Evolutionary conservation across 805 yeast species (phyloP).

Genomic region (Limtongia smithiae): DNA sequence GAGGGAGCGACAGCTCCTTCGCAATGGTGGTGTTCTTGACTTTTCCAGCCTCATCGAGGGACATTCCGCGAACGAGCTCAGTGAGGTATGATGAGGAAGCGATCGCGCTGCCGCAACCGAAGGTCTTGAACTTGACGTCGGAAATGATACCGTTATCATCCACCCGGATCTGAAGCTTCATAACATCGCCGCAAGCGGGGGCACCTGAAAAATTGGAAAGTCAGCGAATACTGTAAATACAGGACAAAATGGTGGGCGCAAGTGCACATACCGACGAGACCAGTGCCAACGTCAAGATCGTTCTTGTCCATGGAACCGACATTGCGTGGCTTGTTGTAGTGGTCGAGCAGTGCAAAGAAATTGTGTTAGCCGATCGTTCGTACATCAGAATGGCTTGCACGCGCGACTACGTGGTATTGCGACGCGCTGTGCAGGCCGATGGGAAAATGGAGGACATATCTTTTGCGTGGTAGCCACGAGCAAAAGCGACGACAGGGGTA

Average conservation of each 20-base stretch:
- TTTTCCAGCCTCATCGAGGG: constrained; percentile 86
- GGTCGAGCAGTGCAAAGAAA: constrained; percentile 61
- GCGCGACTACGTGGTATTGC: too few species aligned
- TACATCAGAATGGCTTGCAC: too few species aligned
- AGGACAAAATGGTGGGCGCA: too few species aligned
- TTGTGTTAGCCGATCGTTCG: constrained; percentile 8
- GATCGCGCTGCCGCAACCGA: constrained; percentile 98
- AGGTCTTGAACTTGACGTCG: constrained; percentile 96
- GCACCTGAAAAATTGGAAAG: constrained; percentile 44
- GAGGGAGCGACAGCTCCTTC: constrained; percentile 89
- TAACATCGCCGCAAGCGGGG: constrained; percentile 99
- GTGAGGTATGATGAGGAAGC: constrained; percentile 95
- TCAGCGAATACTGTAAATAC: too few species aligned
- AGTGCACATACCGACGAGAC: constrained; percentile 83
- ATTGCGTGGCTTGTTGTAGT: constrained; percentile 93
- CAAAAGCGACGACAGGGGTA: constrained; percentile 2
- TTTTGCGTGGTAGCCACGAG: constrained; percentile 26
- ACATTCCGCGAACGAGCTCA: constrained; percentile 90
- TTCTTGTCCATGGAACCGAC: constrained; percentile 89
- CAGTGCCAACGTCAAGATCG: constrained; percentile 81
- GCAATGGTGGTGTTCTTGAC: constrained; percentile 95
- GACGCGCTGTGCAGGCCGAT: too few species aligned
- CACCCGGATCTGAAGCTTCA: constrained; percentile 94
- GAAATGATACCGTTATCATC: constrained; percentile 86
- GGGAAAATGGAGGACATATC: constrained; percentile 13